These are phyloP conservation scores for Vaccinium vitisidaea DNA, from an alignment of 148 eudicot species.

Conservation along the genomic window DNA sequence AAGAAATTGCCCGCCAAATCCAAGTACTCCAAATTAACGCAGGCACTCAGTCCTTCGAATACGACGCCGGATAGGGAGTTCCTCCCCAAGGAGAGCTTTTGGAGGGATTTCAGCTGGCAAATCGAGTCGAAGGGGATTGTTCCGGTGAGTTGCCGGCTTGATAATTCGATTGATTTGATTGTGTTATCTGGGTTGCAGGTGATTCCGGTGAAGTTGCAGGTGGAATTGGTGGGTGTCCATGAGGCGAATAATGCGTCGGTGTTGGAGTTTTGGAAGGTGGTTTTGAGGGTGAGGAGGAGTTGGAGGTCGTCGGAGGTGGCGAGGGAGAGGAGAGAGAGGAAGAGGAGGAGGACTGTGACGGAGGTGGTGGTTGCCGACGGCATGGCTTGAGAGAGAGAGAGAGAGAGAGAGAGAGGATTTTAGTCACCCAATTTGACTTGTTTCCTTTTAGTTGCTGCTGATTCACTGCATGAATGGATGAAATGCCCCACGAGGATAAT, in stretches of 20 bases:
- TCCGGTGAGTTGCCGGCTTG: conserved; percentile 46
- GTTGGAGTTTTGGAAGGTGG: conserved; percentile 30
- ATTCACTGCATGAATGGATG: no score
- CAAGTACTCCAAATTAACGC: conserved; percentile 48
- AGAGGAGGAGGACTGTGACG: neutral
- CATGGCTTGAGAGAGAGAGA: neutral
- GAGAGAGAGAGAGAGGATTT: neutral
- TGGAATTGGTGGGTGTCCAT: conserved; percentile 27
- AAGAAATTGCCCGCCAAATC: conserved; percentile 74
- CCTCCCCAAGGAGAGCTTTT: conserved; percentile 59
- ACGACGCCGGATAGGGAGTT: conserved; percentile 46
- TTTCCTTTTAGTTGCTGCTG: no score
- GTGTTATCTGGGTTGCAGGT: conserved; percentile 32
- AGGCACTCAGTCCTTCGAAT: conserved; percentile 30
- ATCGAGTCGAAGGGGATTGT: conserved; percentile 43
- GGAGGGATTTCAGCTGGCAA: conserved; percentile 51
- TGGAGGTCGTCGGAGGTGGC: conserved; percentile 26
- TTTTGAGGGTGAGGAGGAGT: conserved; percentile 40
- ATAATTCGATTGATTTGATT: conserved; percentile 58
- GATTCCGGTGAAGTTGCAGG: conserved; percentile 44
- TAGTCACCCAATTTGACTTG: no score
- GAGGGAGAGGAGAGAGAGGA: neutral
- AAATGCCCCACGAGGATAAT: no score
- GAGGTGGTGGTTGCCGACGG: neutral
- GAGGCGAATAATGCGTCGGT: conserved; percentile 30